phyloP scores from a whole-genome alignment of 257 asterid species.

The Leptodermis oblonga region DNA sequence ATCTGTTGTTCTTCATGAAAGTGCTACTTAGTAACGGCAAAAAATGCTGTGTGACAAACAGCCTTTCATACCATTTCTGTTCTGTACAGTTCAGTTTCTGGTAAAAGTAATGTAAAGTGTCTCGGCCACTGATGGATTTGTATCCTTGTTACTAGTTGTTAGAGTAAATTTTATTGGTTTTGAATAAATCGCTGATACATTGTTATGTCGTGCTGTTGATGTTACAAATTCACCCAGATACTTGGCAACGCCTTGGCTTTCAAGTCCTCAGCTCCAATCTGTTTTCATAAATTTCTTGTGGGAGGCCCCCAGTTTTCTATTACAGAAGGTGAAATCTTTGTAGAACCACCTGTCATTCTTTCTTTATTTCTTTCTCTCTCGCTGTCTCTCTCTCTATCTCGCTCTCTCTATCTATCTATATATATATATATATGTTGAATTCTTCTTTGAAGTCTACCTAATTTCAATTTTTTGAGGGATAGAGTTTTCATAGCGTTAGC shows the following conservation, averaged over 20 bases:
- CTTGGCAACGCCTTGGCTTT: constrained; percentile 61
- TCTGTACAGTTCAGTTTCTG: background rate
- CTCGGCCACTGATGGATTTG: background rate
- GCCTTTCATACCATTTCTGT: background rate
- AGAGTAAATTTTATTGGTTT: too few relatives aligned
- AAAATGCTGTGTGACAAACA: background rate
- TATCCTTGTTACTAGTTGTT: constrained; percentile 3
- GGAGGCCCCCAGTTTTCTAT: constrained; percentile 54
- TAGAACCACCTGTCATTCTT: background rate
- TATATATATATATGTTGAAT: too few relatives aligned
- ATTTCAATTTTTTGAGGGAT: background rate
- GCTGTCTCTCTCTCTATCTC: too few relatives aligned
- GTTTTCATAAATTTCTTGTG: constrained; percentile 49
- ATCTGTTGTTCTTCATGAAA: too few relatives aligned
- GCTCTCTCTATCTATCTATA: too few relatives aligned
- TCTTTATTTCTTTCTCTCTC: too few relatives aligned
- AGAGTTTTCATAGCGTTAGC: background rate
- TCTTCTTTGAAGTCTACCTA: too few relatives aligned
- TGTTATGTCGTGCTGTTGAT: too few relatives aligned
- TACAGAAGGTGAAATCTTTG: constrained; percentile 46
- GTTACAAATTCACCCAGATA: too few relatives aligned
- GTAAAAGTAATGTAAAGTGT: background rate
- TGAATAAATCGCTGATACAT: too few relatives aligned
- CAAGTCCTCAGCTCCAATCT: constrained; percentile 63
- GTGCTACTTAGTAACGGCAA: too few relatives aligned